These are phyloP conservation scores for Candida frijolesensis DNA, from an alignment of 1,139 yeast genomes.

Conservation along the genomic window DNA sequence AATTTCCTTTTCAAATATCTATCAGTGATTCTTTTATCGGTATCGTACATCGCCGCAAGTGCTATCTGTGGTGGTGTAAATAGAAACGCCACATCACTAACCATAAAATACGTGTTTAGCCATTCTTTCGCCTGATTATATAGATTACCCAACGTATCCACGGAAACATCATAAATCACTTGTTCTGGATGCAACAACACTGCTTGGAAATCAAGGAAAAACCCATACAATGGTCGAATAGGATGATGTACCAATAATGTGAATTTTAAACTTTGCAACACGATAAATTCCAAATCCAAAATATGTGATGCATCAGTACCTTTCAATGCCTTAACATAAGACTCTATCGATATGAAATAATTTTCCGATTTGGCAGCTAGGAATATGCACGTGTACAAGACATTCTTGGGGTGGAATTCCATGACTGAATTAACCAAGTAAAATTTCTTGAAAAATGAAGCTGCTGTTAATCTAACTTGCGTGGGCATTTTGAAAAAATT, in stretches of 20 bases:
- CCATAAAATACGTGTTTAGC: conserved; percentile 61
- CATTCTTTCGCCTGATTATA: conserved; percentile 71
- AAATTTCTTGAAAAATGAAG: conserved; percentile 79
- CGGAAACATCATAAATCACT: conserved; percentile 37
- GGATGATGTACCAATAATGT: conserved; percentile 89
- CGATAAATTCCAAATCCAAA: conserved; percentile 73
- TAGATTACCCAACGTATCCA: conserved; percentile 50
- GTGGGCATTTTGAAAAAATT: conserved; percentile 50
- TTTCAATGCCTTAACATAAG: conserved; percentile 72
- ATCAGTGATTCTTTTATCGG: conserved; percentile 64
- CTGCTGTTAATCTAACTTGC: conserved; percentile 74
- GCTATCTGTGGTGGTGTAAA: conserved; percentile 97
- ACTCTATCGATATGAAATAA: conserved; percentile 79
- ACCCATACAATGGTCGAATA: conserved; percentile 84
- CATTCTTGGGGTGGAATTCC: conserved; percentile 84
- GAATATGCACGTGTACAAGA: conserved; percentile 83
- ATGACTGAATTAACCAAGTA: conserved; percentile 77
- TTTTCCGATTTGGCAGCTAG: conserved; percentile 93
- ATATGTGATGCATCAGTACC: conserved; percentile 69
- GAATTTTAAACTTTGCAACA: conserved; percentile 74
- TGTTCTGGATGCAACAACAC: conserved; percentile 48
- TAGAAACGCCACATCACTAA: conserved; percentile 74
- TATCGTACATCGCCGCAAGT: conserved; percentile 73
- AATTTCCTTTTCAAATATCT: conserved; percentile 67
- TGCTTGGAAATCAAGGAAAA: conserved; percentile 82